phyloP scores from a whole-genome alignment of 352 stramenopile species.

The Phytophthora pisi region DNA sequence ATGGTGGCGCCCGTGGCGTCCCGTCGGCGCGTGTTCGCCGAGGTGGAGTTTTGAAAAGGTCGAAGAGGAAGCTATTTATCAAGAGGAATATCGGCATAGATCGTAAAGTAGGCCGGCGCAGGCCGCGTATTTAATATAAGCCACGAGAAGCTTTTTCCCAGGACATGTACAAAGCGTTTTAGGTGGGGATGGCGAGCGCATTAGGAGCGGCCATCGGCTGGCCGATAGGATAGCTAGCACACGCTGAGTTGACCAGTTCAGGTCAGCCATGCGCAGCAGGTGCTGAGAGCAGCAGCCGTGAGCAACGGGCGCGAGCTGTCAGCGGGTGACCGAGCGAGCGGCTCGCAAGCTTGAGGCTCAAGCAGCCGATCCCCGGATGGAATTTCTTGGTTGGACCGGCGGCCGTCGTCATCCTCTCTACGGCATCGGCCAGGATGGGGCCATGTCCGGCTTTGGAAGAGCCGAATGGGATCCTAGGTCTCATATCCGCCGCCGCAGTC shows the following conservation, averaged over 20 bases:
- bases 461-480: conserved; percentile 11
- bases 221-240: background rate
- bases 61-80: conserved; percentile 31
- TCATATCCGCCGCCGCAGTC: background rate
- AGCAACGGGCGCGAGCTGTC: conserved; percentile 2
- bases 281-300: conserved; percentile 7
- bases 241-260: conserved; percentile 22
- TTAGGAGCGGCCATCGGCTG: background rate
- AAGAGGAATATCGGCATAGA: conserved; percentile 23
- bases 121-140: conserved; percentile 44
- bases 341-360: background rate
- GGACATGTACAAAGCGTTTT: background rate
- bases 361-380: conserved; percentile 7
- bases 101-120: conserved; percentile 30
- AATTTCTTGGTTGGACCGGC: conserved; percentile 20
- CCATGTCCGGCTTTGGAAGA: conserved; percentile 10
- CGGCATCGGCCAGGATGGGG: conserved; percentile 18
- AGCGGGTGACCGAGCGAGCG: background rate
- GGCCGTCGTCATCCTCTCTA: conserved; percentile 11
- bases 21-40: conserved; percentile 71
- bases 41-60: conserved; percentile 69
- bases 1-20: conserved; percentile 47
- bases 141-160: conserved; percentile 15
- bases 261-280: conserved; percentile 1
- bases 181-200: background rate